phyloP scores from a whole-genome alignment of 2,329 filamentous ascomycete species.

The Biscogniauxia sp. region DNA sequence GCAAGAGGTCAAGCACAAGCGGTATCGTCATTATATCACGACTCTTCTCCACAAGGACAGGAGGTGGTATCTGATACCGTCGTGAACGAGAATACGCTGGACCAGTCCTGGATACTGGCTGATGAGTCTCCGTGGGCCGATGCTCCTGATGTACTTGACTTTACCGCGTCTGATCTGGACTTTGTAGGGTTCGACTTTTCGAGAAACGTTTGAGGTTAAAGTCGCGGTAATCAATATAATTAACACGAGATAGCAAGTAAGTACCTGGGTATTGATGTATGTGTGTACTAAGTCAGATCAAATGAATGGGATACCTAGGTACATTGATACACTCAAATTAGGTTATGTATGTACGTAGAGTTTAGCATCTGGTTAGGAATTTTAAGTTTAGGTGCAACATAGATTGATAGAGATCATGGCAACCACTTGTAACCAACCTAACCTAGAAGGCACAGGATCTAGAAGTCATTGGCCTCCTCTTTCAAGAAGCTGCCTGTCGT shows the following conservation, averaged over 20 bases:
- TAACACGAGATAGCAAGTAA: not conserved
- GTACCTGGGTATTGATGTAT: too few relatives aligned
- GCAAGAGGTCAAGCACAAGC: not conserved
- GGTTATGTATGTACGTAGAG: too few relatives aligned
- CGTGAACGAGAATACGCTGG: not conserved
- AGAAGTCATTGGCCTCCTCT: too few relatives aligned
- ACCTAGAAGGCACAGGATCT: too few relatives aligned
- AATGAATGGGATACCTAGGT: too few relatives aligned
- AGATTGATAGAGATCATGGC: too few relatives aligned
- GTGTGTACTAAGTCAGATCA: too few relatives aligned
- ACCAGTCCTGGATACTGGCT: slow-evolving; percentile 1
- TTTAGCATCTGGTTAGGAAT: too few relatives aligned
- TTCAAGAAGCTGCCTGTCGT: too few relatives aligned
- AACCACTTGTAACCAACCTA: too few relatives aligned
- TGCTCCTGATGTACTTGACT: not conserved
- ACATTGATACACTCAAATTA: too few relatives aligned
- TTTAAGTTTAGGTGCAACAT: too few relatives aligned
- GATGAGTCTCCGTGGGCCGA: slow-evolving; percentile 7
- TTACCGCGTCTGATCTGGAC: slow-evolving; percentile 1
- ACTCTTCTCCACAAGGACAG: not conserved
- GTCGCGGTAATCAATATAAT: slow-evolving; percentile 8
- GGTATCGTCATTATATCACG: not conserved
- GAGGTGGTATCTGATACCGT: not conserved
- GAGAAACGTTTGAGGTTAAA: slow-evolving; percentile 2
- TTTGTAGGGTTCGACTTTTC: slow-evolving; percentile 9